A percentile compares a stretch with the other conserved stretches of the same genome.
phyloP scores from a whole-genome alignment of 768 basidiomycete species.

The Collybia nuda region DNA sequence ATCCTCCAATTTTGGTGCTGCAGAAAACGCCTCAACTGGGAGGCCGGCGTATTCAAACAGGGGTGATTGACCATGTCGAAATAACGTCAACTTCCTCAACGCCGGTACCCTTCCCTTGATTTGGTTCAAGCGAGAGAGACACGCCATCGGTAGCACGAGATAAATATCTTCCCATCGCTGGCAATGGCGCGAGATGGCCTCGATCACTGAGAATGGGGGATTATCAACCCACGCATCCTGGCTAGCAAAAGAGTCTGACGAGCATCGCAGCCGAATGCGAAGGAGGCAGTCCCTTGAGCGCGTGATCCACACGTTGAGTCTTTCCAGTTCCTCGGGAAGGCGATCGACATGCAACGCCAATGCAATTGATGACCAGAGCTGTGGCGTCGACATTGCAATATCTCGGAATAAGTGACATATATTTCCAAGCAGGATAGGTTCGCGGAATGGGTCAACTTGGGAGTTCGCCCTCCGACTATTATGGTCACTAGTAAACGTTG shows the following conservation, averaged over 20 bases:
- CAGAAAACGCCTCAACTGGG: neutral
- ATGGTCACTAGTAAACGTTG: too few relatives aligned
- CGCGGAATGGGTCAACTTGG: neutral
- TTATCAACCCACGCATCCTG: neutral
- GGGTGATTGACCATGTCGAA: neutral
- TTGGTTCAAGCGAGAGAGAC: neutral
- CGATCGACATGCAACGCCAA: neutral
- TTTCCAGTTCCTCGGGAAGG: neutral
- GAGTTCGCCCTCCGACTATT: neutral
- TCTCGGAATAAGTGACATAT: conserved; percentile 5
- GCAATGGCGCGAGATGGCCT: conserved; percentile 2
- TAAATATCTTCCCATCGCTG: conserved; percentile 8
- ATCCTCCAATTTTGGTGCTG: conserved; percentile 1
- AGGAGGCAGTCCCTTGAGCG: conserved; percentile 6
- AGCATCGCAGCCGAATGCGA: conserved; percentile 2
- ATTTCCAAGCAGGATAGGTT: conserved; percentile 7
- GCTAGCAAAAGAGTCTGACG: neutral
- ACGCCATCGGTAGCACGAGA: conserved; percentile 3
- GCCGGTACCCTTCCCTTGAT: neutral
- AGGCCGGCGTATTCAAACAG: neutral
- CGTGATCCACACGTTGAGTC: conserved; percentile 6
- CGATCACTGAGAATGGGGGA: conserved; percentile 1
- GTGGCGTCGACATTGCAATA: conserved; percentile 6
- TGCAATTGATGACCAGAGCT: conserved; percentile 8
- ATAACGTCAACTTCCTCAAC: conserved; percentile 5